Percentiles rank a stretch among this genome's conserved stretches.
Conservation (phyloP, 345 rosid genomes). For the Brassica napus region DNA sequence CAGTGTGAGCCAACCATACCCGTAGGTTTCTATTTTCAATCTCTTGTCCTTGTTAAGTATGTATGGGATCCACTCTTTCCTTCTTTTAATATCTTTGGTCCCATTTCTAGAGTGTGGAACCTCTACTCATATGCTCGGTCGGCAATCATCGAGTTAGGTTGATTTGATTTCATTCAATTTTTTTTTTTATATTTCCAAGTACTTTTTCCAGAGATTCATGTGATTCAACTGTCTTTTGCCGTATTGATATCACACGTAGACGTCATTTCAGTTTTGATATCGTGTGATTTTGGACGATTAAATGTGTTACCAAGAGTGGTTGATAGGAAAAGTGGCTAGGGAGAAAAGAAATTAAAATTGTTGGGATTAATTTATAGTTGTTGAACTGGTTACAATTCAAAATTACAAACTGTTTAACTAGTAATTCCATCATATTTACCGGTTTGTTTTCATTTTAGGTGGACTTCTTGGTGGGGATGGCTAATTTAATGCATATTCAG, state of each 20-base stretch:
- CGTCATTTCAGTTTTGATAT: background rate
- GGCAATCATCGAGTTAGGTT: background rate
- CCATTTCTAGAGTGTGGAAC: background rate
- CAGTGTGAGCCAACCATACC: conserved; percentile 40
- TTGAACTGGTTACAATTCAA: background rate
- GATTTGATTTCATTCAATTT: background rate
- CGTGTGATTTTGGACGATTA: background rate
- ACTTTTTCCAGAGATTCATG: background rate
- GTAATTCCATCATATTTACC: background rate
- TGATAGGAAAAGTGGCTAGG: background rate
- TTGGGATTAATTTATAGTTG: background rate
- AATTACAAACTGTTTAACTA: background rate
- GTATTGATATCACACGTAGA: background rate
- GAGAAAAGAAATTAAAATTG: background rate
- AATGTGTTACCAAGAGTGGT: background rate
- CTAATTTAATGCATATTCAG: background rate
- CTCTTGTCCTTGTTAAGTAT: background rate
- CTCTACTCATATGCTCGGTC: background rate
- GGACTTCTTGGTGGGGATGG: background rate
- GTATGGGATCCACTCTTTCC: background rate
- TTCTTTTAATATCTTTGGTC: background rate
- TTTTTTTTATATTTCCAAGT: background rate
- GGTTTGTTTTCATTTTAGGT: background rate
- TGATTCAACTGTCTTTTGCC: background rate
- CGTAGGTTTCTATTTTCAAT: conserved; percentile 3